phyloP scores from a whole-genome alignment of 371 early-diverging fungal genomes.

The Dichotomocladium elegans region DNA sequence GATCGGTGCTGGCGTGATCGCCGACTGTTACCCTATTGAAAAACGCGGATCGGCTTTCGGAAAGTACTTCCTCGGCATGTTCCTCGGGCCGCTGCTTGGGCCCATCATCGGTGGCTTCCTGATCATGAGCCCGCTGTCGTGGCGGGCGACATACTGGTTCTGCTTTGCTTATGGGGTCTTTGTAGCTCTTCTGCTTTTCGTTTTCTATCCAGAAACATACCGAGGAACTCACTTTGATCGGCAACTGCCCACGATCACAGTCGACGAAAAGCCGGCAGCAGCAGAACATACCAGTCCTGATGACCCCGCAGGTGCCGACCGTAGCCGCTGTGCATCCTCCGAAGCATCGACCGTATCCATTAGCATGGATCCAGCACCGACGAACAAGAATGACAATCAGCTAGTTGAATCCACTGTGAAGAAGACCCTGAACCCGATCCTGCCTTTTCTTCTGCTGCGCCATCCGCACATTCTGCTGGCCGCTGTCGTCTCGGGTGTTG shows the following conservation, averaged over 20 bases:
- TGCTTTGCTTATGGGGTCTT: conserved; percentile 44
- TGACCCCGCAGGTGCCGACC: not conserved
- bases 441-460: conserved; percentile 30
- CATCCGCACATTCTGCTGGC: conserved; percentile 46
- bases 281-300: not conserved
- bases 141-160: conserved; percentile 62
- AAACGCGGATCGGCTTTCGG: conserved; percentile 24
- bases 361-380: not conserved
- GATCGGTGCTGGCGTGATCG: conserved; percentile 55
- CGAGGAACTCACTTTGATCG: too few relatives aligned
- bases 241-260: too few relatives aligned
- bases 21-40: conserved; percentile 19
- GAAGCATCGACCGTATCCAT: not conserved
- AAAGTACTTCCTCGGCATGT: conserved; percentile 44
- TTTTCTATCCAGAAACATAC: conserved; percentile 62
- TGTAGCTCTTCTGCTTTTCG: conserved; percentile 29
- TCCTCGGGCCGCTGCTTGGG: conserved; percentile 46
- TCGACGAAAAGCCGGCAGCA: conserved; percentile 2
- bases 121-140: conserved; percentile 25
- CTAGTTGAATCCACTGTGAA: not conserved
- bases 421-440: conserved; percentile 21
- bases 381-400: not conserved
- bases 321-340: not conserved
- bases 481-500: conserved; percentile 43
- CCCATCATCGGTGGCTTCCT: conserved; percentile 32